Evolutionary conservation across 2,329 filamentous ascomycete genomes (phyloP).

Genomic region (Sporothrix schenckii): DNA sequence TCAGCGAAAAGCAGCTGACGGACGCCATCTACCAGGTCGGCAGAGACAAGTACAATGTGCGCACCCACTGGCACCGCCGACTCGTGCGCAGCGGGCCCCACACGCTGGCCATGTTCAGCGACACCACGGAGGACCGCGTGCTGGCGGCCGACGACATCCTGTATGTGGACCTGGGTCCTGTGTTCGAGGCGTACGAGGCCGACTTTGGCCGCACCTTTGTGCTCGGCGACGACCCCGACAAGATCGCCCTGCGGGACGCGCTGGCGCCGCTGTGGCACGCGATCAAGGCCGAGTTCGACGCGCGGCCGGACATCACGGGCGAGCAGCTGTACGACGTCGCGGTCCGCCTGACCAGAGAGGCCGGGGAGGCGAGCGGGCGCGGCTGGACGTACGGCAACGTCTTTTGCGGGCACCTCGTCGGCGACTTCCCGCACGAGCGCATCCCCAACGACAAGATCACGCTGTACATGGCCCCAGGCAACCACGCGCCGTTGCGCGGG

Average conservation of each 20-base stretch:
- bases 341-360: neutral
- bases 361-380: neutral
- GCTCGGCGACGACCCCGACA: slow-evolving; percentile 25
- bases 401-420: slow-evolving; percentile 26
- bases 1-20: slow-evolving; percentile 19
- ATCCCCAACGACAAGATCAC: slow-evolving; percentile 28
- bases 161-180: slow-evolving; percentile 27
- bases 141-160: slow-evolving; percentile 26
- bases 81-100: slow-evolving; percentile 28
- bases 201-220: slow-evolving; percentile 29
- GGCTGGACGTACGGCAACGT: slow-evolving; percentile 27
- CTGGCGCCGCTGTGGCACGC: slow-evolving; percentile 28
- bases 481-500: slow-evolving; percentile 12
- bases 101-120: slow-evolving; percentile 26
- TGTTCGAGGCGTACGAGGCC: slow-evolving; percentile 29
- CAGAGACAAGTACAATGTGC: slow-evolving; percentile 27
- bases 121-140: slow-evolving; percentile 25
- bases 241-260: slow-evolving; percentile 22
- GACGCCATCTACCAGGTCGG: slow-evolving; percentile 27
- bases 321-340: slow-evolving; percentile 23
- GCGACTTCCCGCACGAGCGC: slow-evolving; percentile 30
- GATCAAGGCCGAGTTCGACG: slow-evolving; percentile 26
- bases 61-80: slow-evolving; percentile 29
- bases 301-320: slow-evolving; percentile 16
- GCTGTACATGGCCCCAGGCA: slow-evolving; percentile 25